Conservation (phyloP, 768 basidiomycete species). For the Boletus sp. region DNA sequence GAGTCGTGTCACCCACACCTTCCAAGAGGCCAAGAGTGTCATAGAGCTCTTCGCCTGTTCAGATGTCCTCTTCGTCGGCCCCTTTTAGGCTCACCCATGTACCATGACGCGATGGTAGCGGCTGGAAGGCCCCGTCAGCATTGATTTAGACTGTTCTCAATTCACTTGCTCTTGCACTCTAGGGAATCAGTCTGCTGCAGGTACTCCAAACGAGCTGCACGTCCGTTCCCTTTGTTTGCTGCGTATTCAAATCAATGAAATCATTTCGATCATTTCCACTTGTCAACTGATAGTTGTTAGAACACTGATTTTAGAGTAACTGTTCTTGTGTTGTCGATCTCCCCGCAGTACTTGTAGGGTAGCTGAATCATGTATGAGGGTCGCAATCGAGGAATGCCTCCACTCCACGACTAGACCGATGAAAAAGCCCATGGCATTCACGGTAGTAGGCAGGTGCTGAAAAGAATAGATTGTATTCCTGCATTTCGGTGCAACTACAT, state of each 20-base stretch:
- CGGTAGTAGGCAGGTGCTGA: neutral
- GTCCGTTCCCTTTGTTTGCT: neutral
- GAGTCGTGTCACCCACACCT: constrained; percentile 8
- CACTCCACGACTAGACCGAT: neutral
- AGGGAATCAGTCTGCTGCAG: neutral
- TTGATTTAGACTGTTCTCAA: neutral
- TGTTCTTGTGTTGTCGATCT: neutral
- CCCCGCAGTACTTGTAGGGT: neutral
- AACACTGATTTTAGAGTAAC: neutral
- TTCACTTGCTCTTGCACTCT: neutral
- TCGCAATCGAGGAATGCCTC: neutral
- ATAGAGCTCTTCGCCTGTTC: neutral
- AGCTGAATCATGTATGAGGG: neutral
- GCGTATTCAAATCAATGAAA: neutral
- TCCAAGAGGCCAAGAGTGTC: constrained; percentile 20
- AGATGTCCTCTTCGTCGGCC: neutral
- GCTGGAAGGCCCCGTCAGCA: neutral
- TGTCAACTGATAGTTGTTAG: neutral
- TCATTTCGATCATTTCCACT: neutral
- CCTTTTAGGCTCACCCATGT: neutral
- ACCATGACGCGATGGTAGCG: neutral
- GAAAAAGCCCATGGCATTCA: neutral
- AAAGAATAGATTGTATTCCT: constrained; percentile 14
- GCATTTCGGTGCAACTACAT: constrained; percentile 5
- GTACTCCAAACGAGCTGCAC: neutral